Evolutionary conservation across 2,329 filamentous ascomycete genomes (phyloP), one percentile per base, ranked within the genome.

Genomic region (Stemphylium vesicarium): DNA sequence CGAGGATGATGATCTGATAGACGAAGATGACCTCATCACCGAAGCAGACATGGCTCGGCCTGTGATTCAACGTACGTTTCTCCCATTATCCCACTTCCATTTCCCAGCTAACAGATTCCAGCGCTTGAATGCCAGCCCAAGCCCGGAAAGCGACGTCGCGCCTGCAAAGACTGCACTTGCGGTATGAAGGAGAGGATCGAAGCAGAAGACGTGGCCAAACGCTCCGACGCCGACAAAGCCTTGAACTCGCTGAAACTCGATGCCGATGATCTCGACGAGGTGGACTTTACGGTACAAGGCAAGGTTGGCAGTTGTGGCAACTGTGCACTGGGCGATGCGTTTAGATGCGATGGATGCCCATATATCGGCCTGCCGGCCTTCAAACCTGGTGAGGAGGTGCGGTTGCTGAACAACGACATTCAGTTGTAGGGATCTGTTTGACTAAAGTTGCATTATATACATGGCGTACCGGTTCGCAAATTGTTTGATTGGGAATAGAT

Each of bases 91-190:
- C 35, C 51, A 11, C 48, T 15, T 38, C 39, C 24, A 36, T 49
- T 35, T 47, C 50, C 57, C 66, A 1, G 20, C 46, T 49, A 41
- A 49, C 37, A 49, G 56, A 36, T 32, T 22, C 15, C 61, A 91
- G 93, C 95, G 47, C 85, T 88, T 22, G 91, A 96, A 73, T 99
- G 95, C 76, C 86, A 88, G 55, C 93, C 94, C 42, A 91, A 95
- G 78, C 84, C 88, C 39, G 92, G 91, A 54, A 96, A 96, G 81
- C 88, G 94, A 65, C 89, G 94, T 50, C 88, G 93, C 59, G 92
- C 95, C 53, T 99, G 95, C 83, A 98, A 99, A 79, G 95, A 99
- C 80, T 99, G 95, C 81, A 94, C 91, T 8, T 99, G 95, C 73
- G 95, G 95, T 45, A 86, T 99, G 22, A 92, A 93, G 20, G 86